A percentile compares a stretch with the other conserved stretches of the same genome.
These are phyloP conservation scores for Roridomyces roridus DNA, from an alignment of 768 basidiomycete genomes.

Conservation along the genomic window DNA sequence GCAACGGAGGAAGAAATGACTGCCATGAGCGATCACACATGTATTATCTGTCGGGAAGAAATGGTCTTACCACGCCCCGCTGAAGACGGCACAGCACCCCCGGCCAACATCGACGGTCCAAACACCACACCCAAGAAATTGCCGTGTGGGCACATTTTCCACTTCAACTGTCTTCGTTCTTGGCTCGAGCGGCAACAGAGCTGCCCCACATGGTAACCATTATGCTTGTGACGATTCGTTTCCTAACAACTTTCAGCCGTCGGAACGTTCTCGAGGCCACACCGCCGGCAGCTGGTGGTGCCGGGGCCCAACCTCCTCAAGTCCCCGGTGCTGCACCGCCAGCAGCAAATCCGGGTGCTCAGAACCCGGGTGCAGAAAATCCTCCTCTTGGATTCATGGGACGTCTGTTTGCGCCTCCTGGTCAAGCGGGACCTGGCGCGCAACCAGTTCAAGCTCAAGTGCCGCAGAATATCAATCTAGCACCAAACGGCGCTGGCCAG, in stretches of 20 bases:
- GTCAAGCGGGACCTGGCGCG: conserved; percentile 42
- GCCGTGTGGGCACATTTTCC: conserved; percentile 97
- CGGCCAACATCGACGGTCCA: conserved; percentile 63
- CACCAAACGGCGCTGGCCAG: conserved; percentile 43
- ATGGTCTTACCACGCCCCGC: conserved; percentile 59
- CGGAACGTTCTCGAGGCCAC: conserved; percentile 73
- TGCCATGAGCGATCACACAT: conserved; percentile 86
- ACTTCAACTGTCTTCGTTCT: conserved; percentile 94
- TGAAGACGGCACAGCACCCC: conserved; percentile 34
- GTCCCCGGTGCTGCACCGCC: conserved; percentile 34
- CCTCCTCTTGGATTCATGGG: conserved; percentile 56
- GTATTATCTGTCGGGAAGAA: conserved; percentile 98
- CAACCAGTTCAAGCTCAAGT: conserved; percentile 38
- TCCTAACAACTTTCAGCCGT: conserved; percentile 54
- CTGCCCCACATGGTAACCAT: conserved; percentile 93
- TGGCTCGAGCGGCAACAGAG: conserved; percentile 99
- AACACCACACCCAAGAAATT: conserved; percentile 97
- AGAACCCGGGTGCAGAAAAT: conserved; percentile 49
- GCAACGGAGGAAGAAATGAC: conserved; percentile 86
- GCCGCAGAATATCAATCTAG: conserved; percentile 30
- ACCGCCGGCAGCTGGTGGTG: conserved; percentile 37
- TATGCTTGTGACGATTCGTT: conserved; percentile 13
- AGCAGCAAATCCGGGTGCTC: conserved; percentile 35
- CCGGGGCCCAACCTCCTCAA: conserved; percentile 34
- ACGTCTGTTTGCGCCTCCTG: conserved; percentile 61